These are phyloP conservation scores for Sherardia arvensis DNA, from an alignment of 257 asterid genomes.

Conservation along the genomic window DNA sequence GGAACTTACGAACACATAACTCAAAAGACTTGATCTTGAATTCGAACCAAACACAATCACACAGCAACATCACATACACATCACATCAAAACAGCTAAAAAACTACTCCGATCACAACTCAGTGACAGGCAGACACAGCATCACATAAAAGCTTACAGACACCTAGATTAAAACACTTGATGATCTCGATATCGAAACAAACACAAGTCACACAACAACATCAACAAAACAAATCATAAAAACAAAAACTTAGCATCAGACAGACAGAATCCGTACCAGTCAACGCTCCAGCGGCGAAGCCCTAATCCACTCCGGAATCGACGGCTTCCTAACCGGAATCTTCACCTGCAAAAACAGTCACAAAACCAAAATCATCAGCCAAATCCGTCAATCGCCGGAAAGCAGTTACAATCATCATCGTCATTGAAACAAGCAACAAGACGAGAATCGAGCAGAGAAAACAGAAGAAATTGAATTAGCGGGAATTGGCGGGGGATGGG, in stretches of 20 bases:
- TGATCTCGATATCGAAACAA: too few relatives aligned
- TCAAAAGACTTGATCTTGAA: background rate
- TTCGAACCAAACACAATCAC: background rate
- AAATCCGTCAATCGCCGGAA: background rate
- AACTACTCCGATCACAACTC: too few relatives aligned
- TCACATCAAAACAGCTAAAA: background rate
- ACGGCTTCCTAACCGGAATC: conserved; percentile 4
- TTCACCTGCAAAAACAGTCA: background rate
- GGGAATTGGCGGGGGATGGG: conserved; percentile 20
- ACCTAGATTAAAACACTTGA: too few relatives aligned
- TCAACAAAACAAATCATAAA: background rate
- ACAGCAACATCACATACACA: background rate
- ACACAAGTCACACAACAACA: too few relatives aligned
- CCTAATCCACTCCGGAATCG: conserved; percentile 1
- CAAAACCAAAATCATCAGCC: too few relatives aligned
- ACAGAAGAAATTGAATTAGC: background rate
- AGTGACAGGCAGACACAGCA: too few relatives aligned
- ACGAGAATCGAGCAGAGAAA: background rate
- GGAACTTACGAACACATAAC: background rate
- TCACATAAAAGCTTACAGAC: too few relatives aligned
- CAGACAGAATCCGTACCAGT: background rate
- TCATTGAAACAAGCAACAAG: background rate
- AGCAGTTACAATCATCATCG: background rate
- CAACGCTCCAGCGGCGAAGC: too few relatives aligned
- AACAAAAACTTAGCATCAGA: too few relatives aligned